Base-by-base conservation (phyloP, 2,329 filamentous ascomycete species). In the Alternaria novae-zelandiae region DNA sequence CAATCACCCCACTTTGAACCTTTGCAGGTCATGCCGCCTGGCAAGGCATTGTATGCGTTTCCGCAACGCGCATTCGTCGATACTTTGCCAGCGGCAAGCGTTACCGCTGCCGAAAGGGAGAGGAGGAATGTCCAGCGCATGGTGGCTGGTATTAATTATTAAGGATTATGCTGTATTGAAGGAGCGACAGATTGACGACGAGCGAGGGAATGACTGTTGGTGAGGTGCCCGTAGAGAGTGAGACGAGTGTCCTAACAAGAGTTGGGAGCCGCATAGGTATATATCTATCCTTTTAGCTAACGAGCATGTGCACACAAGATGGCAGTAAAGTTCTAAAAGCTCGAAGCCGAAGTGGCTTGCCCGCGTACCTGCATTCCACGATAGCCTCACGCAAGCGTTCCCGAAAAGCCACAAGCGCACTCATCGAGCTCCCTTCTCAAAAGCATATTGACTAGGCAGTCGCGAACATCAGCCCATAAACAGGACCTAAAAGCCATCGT, bases 51-150 rank as follows among this genome's bases (percentile, higher is more conserved):
- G 32, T 61, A 43, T 1, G 53, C 54, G 6, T 56, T 15, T 30
- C 53, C 54, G 32, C 59, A 61, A 15, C 59, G 59, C 8, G 59
- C 53, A 6, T 61, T 57, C 5, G 54, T 57, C 2, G 54, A 49
- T 32, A 49, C 44, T 7, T 47, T 49, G 7, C 49, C 49, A 51
- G 28, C 28, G 2, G 17, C 28, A 2, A 51, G 49, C 28, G 49
- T 32, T 15, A 6, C 7, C 12, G 47, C 12, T 7, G 47, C 47
- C 10, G 47, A 28, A 3, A 51, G 26, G 2, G 47, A 28, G 2
- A 32, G 3, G 2, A 51, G 26, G 1, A 32, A 1, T 6, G 26
- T 3, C 47, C 47, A 32, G 25, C 47, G 47, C 47, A 51, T 51
- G 2, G 5, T 10, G 47, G 2, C 0, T 32, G 12, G 0, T 4